phyloP scores from a whole-genome alignment of 1,139 yeast genomes.

The Suhomyces chickasaworum region DNA sequence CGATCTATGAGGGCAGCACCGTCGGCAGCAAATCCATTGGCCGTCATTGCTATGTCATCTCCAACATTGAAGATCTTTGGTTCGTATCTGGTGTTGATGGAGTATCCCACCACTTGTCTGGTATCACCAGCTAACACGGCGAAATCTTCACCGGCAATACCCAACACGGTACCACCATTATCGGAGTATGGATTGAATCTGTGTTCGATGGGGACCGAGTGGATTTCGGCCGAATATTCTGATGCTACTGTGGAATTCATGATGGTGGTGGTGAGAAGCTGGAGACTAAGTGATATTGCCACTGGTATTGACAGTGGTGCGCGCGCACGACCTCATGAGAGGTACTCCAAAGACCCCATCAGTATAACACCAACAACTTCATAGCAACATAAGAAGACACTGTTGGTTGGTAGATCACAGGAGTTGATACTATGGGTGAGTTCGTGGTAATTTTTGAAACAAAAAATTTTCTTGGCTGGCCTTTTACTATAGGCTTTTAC shows the following conservation, averaged over 20 bases:
- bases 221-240: conserved; percentile 57
- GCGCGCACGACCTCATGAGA: conserved; percentile 10
- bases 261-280: conserved; percentile 10
- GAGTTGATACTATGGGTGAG: no score
- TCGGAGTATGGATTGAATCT: conserved; percentile 94
- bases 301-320: conserved; percentile 8
- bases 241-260: conserved; percentile 53
- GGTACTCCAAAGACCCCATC: no score
- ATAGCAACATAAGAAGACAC: no score
- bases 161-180: conserved; percentile 96
- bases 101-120: conserved; percentile 91
- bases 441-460: no score
- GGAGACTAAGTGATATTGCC: conserved; percentile 8
- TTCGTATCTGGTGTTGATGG: conserved; percentile 89
- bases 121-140: conserved; percentile 98
- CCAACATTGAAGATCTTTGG: conserved; percentile 91
- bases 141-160: conserved; percentile 96
- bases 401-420: no score
- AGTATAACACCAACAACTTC: no score
- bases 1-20: conserved; percentile 81
- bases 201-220: conserved; percentile 78
- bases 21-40: conserved; percentile 97
- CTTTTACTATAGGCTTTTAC: no score
- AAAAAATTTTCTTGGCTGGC: no score
- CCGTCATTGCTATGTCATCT: conserved; percentile 83